phyloP scores from a whole-genome alignment of 2,329 filamentous ascomycete species.

The Colletotrichum plurivorum region DNA sequence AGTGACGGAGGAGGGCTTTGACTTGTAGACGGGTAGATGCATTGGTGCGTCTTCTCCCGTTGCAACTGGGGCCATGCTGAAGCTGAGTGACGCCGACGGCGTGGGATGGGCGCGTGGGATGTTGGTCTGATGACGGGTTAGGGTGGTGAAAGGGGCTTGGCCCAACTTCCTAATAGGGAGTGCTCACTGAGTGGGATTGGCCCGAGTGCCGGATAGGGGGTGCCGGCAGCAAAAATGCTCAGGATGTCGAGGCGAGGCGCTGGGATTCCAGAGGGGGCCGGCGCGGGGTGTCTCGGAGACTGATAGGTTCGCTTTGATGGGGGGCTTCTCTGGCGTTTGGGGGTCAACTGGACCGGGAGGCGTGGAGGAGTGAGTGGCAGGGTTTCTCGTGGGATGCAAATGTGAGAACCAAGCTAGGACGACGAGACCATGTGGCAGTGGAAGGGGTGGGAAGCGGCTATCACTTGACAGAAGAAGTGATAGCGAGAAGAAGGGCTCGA shows the following conservation, averaged over 20 bases:
- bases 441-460: constrained; percentile 11
- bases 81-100: constrained; percentile 45
- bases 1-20: constrained; percentile 61
- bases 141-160: constrained; percentile 39
- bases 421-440: constrained; percentile 11
- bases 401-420: constrained; percentile 15
- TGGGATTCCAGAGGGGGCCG: constrained; percentile 31
- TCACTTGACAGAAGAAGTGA: constrained; percentile 25
- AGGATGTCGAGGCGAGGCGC: constrained; percentile 26
- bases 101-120: constrained; percentile 53
- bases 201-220: constrained; percentile 28
- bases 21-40: constrained; percentile 57
- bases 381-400: constrained; percentile 44
- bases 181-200: constrained; percentile 39
- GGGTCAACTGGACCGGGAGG: constrained; percentile 14
- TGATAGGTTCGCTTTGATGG: constrained; percentile 38
- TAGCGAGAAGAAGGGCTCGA: constrained; percentile 3
- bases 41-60: constrained; percentile 59
- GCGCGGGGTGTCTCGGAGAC: constrained; percentile 39
- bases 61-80: constrained; percentile 66
- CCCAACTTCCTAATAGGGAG: constrained; percentile 42
- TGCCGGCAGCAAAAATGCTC: constrained; percentile 18
- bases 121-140: constrained; percentile 38
- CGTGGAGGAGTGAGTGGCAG: constrained; percentile 25
- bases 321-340: constrained; percentile 5